Base-by-base conservation (phyloP, 352 stramenopile genomes). In the Nothophytophthora sp. region DNA sequence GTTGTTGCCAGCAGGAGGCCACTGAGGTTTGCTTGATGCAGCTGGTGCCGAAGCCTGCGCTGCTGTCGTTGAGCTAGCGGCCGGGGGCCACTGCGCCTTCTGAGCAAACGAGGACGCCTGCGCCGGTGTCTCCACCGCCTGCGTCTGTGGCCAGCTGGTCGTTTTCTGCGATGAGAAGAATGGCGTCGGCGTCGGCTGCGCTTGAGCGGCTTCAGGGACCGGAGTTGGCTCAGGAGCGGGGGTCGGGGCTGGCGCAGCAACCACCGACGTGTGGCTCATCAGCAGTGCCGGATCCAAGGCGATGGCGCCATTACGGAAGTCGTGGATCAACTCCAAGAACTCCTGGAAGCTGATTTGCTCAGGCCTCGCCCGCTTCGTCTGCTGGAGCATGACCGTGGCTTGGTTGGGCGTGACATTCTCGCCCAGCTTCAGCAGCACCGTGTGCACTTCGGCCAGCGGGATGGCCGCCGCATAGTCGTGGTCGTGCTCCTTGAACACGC, bases 401-500 rank as follows among this genome's bases (percentile, higher is more conserved):
- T 90, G 75, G 23, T 75, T 73, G 16, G 78, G 63, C 24, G 78
- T 87, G 19, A 92, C 69, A 36, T 90, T 86, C 70, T 96, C 82
- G 22, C 86, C 86, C 25, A 95, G 76, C 51, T 91, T 80, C 10
- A 81, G 66, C 42, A 95, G 65, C 56, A 92, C 70, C 2, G 63
- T 76, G 46, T 73, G 63, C 13, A 93, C 49, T 18, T 92, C 74
- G 4, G 7, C 28, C 24, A 66, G 42, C 7, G 70, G 49, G 33
- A 93, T 76, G 9, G 76, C 77, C 5, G 78, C 85, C 11, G 67
- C 67, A 38, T 76, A 80, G 64, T 95, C 78, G 41, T 51, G 56
- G 62, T 95, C 85, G 45, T 91, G 86, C 69, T 90, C 76, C 49
- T 90, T 90, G 63, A 95, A 95, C 25, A 88, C 77, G 53, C 77